Base-by-base conservation (phyloP, 75 land plant genomes). In the Ceratopteris richardii region DNA sequence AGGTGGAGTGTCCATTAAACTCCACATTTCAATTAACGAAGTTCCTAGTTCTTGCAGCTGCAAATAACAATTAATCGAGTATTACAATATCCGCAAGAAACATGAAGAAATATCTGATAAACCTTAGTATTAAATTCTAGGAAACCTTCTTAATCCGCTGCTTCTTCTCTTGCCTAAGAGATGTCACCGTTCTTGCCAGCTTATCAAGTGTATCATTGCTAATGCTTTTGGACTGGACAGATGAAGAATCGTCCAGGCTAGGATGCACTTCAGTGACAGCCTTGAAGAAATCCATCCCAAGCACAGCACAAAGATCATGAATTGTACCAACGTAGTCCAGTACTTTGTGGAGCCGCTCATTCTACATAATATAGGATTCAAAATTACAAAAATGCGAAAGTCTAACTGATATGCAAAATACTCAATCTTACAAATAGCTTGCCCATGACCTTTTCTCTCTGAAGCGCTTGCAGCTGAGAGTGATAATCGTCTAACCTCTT, bases 231-330 rank as follows among this genome's bases (percentile, higher is more conserved):
- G 80, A 70, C 46, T 90, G 88, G 28, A 72, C 85, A 62, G 77
- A 70, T 31, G 74, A 20, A 13, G 85, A 81, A 51, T 86, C 95
- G 68, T 79, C 77, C 43, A 94, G 71, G 68, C 85, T 90, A 11
- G 96, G 91, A 73, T 94, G 96, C 48, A 94, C 91, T 66, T 90
- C 88, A 24, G 72, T 80, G 10, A 90, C 74, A 41, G 80, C 84
- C 54, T 74, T 77, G 52, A 81, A 84, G 64, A 90, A 90, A 60
- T 90, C 96, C 79, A 90, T 79, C n/a, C 94, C 96, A 61, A 94
- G 64, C 12, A 90, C 96, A 42, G 83, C 73, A 72, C 95, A 93
- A 31, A 94, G 85, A 60, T 86, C 88, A 74, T 90, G 98, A 47
- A 94, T 82, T 23, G 80, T 63, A 75, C 84, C 90, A 12, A 94